Percentiles rank a stretch among this genome's conserved stretches.
Evolutionary conservation across 1,284 basidiomycete species (phyloP).

Genomic region (Cryptococcus sp.): DNA sequence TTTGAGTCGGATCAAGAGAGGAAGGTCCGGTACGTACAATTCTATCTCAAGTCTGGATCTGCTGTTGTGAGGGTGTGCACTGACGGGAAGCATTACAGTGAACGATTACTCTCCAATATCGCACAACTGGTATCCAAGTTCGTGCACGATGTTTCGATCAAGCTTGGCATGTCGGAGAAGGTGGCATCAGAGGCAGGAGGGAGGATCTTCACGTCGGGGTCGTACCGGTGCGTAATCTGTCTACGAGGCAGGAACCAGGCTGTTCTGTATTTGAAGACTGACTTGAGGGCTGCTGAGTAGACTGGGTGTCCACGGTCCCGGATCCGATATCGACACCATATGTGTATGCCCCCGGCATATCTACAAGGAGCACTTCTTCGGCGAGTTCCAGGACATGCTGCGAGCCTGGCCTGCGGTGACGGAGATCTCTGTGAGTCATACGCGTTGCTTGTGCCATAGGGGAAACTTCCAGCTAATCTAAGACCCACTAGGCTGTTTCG

Average conservation of each 20-base stretch:
- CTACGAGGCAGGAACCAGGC: no score
- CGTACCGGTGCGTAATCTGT: constrained; percentile 61
- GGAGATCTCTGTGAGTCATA: constrained; percentile 80
- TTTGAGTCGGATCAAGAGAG: constrained; percentile 91
- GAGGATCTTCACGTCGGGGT: constrained; percentile 98
- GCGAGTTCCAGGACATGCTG: constrained; percentile 85
- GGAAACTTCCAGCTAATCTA: constrained; percentile 20
- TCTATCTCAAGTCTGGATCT: not conserved
- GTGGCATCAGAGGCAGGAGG: constrained; percentile 85
- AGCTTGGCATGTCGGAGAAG: constrained; percentile 76
- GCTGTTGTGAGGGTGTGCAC: not conserved
- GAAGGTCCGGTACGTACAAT: constrained; percentile 68
- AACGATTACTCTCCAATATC: constrained; percentile 86
- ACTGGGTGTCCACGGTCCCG: constrained; percentile 87
- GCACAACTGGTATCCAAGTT: constrained; percentile 90
- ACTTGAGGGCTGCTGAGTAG: no score
- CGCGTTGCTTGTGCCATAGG: no score
- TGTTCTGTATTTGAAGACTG: no score
- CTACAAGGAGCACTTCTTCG: constrained; percentile 92
- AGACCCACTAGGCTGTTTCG: constrained; percentile 69
- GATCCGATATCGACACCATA: constrained; percentile 97
- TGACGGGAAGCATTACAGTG: constrained; percentile 57
- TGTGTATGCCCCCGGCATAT: constrained; percentile 97
- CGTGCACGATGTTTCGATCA: constrained; percentile 76
- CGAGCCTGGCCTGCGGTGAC: constrained; percentile 78